Evolutionary conservation across 257 asterid species (phyloP), one percentile per base, ranked within the genome.

Genomic region (Avicennia marina): DNA sequence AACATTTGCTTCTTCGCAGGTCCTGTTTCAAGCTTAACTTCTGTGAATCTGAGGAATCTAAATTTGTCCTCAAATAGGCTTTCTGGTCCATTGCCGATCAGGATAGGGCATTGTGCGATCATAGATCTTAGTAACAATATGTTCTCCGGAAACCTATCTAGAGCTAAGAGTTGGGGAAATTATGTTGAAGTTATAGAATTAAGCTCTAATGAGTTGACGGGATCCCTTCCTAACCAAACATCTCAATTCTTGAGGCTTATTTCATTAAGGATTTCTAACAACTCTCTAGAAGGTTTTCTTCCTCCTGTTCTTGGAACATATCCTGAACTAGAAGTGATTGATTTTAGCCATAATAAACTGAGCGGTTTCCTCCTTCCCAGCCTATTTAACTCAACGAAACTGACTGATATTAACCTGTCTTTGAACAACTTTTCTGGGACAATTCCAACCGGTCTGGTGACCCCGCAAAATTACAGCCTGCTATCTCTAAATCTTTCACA

Each of bases 161-260:
- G 80, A 66, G 73, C 75, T 56, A 85, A 74, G 69, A 53, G 78
- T 17, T 89, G 96, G 96, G 96, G 96, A 56, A 83, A 89, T 52
- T 83, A 85, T 57, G 61, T 79, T 3, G 96, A 85, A 67, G 65
- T 74, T 11, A 67, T 85, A 63, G 88, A 76, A 15, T 73, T 89
- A 50, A 89, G 89, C 83, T 83, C 96, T 27, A 89, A 89, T 34
- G 38, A 62, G n/a, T 62, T 89, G 46, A 74, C 67, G 0, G 94
- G 96, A 26, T 20, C 70, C 52, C 72, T 85, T 11, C 83, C 85
- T 2, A 62, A 64, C 54, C 81, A 77, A 69, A 83, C 95, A 20
- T 71, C 90, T 59, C 89, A 75, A 68, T 81, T 85, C 67, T 67
- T 85, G 80, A 81, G 96, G 85, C 96, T 89, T 33, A 64, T 75